Percentiles rank a stretch among this genome's conserved stretches.
These are phyloP conservation scores for Vitis rotundifolia DNA, from an alignment of 164 flowering plant genomes.

Conservation along the genomic window DNA sequence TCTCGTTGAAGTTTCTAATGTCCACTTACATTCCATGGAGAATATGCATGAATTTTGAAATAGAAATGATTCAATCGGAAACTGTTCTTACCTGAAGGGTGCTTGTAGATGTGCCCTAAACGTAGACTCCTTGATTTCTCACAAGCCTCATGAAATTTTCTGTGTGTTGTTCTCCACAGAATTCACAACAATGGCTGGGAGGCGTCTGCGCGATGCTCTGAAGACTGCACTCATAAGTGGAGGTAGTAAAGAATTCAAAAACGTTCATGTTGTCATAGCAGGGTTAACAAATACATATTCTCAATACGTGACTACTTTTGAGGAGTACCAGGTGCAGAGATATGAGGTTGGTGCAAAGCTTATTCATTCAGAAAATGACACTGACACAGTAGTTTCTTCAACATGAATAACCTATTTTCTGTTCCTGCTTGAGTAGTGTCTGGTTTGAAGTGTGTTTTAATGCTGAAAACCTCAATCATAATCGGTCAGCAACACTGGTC, in stretches of 20 bases:
- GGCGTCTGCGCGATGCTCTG: slow-evolving; percentile 97
- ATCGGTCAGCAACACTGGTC: too few relatives aligned
- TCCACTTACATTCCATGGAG: too few relatives aligned
- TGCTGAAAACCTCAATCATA: too few relatives aligned
- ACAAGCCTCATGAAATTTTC: not conserved
- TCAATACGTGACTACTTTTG: slow-evolving; percentile 90
- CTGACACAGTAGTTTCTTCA: too few relatives aligned
- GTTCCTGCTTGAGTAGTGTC: too few relatives aligned
- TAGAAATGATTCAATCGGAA: too few relatives aligned
- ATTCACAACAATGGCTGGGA: slow-evolving; percentile 98
- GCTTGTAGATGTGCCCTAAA: too few relatives aligned
- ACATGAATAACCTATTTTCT: too few relatives aligned
- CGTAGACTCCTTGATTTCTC: not conserved
- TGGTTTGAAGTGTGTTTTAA: too few relatives aligned
- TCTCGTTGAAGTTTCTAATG: too few relatives aligned
- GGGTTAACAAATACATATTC: slow-evolving; percentile 93
- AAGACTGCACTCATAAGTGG: slow-evolving; percentile 53
- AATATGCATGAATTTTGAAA: too few relatives aligned
- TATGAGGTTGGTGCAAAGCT: slow-evolving; percentile 69
- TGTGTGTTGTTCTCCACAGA: slow-evolving; percentile 39
- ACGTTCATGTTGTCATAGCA: slow-evolving; percentile 84
- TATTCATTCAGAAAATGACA: not conserved
- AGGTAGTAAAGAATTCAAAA: slow-evolving; percentile 39
- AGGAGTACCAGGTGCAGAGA: slow-evolving; percentile 91
- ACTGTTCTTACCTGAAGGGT: too few relatives aligned